A percentile compares a stretch with the other conserved stretches of the same genome.
Conservation (phyloP, 2,329 filamentous ascomycete genomes). For the Colletotrichum paranaense region DNA sequence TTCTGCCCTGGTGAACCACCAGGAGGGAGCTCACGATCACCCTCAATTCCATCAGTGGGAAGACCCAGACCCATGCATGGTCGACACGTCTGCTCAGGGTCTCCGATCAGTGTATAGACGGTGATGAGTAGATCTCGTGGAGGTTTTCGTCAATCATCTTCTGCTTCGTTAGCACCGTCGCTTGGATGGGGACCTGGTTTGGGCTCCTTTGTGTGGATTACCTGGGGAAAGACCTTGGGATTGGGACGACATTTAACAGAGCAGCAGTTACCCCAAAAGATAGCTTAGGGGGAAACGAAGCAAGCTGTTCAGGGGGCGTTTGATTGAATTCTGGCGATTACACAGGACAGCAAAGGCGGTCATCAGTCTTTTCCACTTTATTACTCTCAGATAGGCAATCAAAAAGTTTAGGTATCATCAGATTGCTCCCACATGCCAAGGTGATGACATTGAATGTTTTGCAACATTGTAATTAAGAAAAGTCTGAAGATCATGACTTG, state of each 20-base stretch:
- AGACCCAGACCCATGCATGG: slow-evolving; percentile 11
- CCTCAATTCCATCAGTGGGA: slow-evolving; percentile 11
- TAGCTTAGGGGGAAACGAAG: slow-evolving; percentile 22
- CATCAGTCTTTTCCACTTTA: slow-evolving; percentile 31
- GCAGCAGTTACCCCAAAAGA: background rate
- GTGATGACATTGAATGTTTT: background rate
- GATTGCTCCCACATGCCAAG: background rate
- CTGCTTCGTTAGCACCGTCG: slow-evolving; percentile 22
- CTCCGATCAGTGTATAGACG: slow-evolving; percentile 24
- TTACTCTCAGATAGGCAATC: slow-evolving; percentile 31
- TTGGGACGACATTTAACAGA: slow-evolving; percentile 6
- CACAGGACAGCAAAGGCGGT: slow-evolving; percentile 10
- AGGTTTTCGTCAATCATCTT: slow-evolving; percentile 9
- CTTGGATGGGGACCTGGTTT: slow-evolving; percentile 36
- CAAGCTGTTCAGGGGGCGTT: slow-evolving; percentile 22
- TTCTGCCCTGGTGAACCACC: slow-evolving; percentile 41
- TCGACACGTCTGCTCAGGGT: slow-evolving; percentile 20
- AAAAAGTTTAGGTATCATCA: slow-evolving; percentile 25
- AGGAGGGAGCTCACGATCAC: slow-evolving; percentile 16
- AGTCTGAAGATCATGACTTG: background rate
- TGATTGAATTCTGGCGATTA: slow-evolving; percentile 10
- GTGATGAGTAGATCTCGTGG: background rate
- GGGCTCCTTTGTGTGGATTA: slow-evolving; percentile 22
- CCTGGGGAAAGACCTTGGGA: slow-evolving; percentile 19
- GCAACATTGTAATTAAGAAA: background rate